Base-by-base conservation (phyloP, 2,329 filamentous ascomycete species). In the Biscogniauxia marginata region DNA sequence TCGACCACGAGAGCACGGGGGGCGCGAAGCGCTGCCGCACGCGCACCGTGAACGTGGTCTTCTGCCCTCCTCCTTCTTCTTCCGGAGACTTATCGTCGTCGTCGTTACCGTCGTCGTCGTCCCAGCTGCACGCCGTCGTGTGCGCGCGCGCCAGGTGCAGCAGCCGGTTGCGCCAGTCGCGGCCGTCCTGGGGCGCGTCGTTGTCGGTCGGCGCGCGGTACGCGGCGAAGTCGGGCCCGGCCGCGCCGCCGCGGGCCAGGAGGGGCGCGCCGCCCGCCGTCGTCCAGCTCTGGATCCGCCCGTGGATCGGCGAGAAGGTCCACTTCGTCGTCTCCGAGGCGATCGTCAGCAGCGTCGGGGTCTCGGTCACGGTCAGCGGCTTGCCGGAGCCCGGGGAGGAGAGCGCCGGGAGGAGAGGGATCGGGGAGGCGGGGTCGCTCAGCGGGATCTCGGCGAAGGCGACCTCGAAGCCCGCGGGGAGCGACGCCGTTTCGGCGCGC, bases 121-220 rank as follows among this genome's bases (percentile, higher is more conserved):
- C 50, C 62, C 64, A 68, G n/a, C 56, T 63, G 48, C 63, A 66
- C 61, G 52, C 74, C 62, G 18, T 73, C 60, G 58, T 80, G 4
- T 50, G 71, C 24, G 68, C 65, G 21, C 72, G 73, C 2, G 75
- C 77, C 52, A 78, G 72, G 59, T 80, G 73, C 0, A 82, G 65
- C 1, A 73, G 70, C 2, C 71, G 64, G 19, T 75, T 73, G 6
- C 74, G 72, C 86, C 86, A 89, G 58, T 86, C 77, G 50, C 75
- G 73, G 1, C 82, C 84, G 59, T 84, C 76, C 68, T 59, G 75
- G 64, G 11, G 79, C 77, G 23, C 75, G 73, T 89, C 86, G 65
- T 89, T 89, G 71, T 89, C 84, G 0, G 85, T 88, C 48, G 80
- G 77, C 1, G 86, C 82, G 21, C 86, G 84, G 73, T 85, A 88